Percentiles rank a stretch among this genome's conserved stretches.
Conservation (phyloP, 1,284 basidiomycete genomes). For the Irpex rosettiformis region DNA sequence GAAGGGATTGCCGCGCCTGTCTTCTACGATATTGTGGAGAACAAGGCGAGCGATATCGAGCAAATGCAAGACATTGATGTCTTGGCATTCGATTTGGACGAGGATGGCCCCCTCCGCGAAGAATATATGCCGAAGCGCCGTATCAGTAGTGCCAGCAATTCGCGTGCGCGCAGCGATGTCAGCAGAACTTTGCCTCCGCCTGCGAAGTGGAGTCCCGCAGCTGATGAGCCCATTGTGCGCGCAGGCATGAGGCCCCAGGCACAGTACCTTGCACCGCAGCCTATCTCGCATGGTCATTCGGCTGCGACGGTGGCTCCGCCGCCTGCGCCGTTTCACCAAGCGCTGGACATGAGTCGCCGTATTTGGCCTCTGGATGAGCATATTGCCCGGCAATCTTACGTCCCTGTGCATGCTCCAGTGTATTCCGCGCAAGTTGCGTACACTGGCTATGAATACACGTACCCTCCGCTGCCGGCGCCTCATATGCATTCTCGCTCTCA, state of each 20-base stretch:
- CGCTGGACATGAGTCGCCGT: conserved; percentile 20
- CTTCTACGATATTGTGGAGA: conserved; percentile 66
- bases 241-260: conserved; percentile 45
- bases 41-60: conserved; percentile 38
- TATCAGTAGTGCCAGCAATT: conserved; percentile 33
- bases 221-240: conserved; percentile 66
- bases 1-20: conserved; percentile 49
- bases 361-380: conserved; percentile 25
- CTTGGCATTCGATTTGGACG: conserved; percentile 72
- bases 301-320: conserved; percentile 17
- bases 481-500: conserved; percentile 52
- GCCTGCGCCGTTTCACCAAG: conserved; percentile 23
- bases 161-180: conserved; percentile 29
- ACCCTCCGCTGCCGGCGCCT: conserved; percentile 24
- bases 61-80: conserved; percentile 38
- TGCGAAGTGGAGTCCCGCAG: conserved; percentile 75
- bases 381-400: conserved; percentile 11
- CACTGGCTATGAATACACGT: conserved; percentile 38
- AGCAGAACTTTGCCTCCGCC: conserved; percentile 60
- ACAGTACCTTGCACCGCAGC: conserved; percentile 65
- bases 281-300: conserved; percentile 29
- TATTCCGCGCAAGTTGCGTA: conserved; percentile 25
- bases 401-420: conserved; percentile 11
- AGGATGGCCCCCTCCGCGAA: conserved; percentile 74
- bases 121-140: conserved; percentile 75